Conservation (phyloP, 441 rosid genomes). For the Metrosideros polymorpha region DNA sequence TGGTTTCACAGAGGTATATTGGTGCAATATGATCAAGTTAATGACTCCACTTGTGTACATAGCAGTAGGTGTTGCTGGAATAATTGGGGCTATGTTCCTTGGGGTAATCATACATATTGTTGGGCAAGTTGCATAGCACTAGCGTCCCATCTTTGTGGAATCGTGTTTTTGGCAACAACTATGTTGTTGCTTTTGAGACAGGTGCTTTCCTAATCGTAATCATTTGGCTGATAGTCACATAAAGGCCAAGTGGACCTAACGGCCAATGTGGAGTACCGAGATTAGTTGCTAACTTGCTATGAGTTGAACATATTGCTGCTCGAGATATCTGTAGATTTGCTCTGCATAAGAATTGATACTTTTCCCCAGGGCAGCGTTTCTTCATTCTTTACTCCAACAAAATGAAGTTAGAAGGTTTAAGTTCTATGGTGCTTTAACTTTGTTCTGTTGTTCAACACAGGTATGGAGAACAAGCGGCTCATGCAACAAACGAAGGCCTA, state of each 20-base stretch:
- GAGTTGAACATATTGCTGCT: neutral
- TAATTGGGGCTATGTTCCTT: neutral
- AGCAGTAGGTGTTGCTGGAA: neutral
- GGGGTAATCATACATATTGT: neutral
- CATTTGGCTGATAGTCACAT: neutral
- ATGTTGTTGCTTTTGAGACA: neutral
- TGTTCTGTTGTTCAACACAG: conserved; percentile 19
- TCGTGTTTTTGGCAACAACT: neutral
- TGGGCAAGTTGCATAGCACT: conserved; percentile 1
- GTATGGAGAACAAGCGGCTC: conserved; percentile 79
- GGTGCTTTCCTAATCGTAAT: neutral
- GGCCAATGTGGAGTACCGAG: neutral
- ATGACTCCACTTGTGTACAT: neutral
- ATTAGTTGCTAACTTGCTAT: neutral
- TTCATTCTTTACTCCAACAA: neutral
- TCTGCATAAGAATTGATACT: neutral
- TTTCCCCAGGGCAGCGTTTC: neutral
- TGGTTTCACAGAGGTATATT: conserved; percentile 58
- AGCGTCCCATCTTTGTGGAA: neutral
- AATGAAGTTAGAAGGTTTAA: neutral
- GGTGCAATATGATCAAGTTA: neutral
- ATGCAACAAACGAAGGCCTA: conserved; percentile 67
- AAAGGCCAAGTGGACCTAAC: neutral
- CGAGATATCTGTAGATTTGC: neutral
- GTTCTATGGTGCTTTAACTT: neutral